phyloP scores from a whole-genome alignment of 192 early-diverging fungal genomes.

The Podila epicladia region DNA sequence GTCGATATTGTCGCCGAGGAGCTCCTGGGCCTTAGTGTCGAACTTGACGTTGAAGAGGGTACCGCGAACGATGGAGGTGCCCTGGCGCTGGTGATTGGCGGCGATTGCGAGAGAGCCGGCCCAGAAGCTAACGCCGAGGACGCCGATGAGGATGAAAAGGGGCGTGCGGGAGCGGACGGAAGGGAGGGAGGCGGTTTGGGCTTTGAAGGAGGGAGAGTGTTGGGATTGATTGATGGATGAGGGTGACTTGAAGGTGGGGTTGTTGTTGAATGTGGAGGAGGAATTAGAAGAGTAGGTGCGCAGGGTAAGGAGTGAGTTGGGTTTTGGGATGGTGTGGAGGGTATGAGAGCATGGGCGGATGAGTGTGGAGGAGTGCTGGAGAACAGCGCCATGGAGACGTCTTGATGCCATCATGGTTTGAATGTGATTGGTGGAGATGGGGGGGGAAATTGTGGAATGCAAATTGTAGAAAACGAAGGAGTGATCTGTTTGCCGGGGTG shows the following conservation, averaged over 20 bases:
- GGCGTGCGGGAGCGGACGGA: conserved; percentile 19
- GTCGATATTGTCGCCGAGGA: conserved; percentile 64
- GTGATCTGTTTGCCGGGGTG: no score
- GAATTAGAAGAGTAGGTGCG: not conserved
- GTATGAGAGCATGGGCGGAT: not conserved
- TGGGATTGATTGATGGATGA: conserved; percentile 40
- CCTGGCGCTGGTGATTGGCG: conserved; percentile 67
- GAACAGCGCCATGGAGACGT: not conserved
- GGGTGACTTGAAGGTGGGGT: conserved; percentile 38
- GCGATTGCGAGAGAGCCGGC: conserved; percentile 58
- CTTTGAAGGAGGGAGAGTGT: conserved; percentile 29
- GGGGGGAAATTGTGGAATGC: no score
- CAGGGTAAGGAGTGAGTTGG: not conserved
- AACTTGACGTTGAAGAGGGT: conserved; percentile 69
- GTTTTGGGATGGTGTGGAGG: not conserved
- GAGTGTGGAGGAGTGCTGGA: not conserved
- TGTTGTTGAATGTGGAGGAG: conserved; percentile 4
- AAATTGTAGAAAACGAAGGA: no score
- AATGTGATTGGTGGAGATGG: not conserved
- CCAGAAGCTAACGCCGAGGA: conserved; percentile 62
- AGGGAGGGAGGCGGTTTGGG: conserved; percentile 45
- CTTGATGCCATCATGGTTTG: not conserved
- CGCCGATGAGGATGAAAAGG: conserved; percentile 36
- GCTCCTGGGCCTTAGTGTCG: conserved; percentile 54
- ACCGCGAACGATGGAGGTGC: conserved; percentile 62